phyloP scores from a whole-genome alignment of 1,284 basidiomycete species.

The Gymnopus androsaceus region DNA sequence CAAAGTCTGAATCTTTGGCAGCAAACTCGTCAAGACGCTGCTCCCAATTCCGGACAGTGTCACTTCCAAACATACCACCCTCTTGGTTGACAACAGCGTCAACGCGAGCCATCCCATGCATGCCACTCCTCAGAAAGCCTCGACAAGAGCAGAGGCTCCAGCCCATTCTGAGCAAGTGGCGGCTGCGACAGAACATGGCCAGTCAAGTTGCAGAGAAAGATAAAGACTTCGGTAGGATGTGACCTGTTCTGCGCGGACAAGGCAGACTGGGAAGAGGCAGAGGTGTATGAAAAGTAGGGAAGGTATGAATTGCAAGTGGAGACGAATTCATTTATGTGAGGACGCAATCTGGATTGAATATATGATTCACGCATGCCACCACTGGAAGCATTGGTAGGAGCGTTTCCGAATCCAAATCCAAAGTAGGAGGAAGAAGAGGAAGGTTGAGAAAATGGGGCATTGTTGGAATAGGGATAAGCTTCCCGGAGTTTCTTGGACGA shows the following conservation, averaged over 20 bases:
- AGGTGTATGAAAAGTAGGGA: conserved; percentile 73
- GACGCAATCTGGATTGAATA: conserved; percentile 69
- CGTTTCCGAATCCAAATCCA: conserved; percentile 39
- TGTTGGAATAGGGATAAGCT: conserved; percentile 76
- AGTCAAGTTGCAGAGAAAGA: conserved; percentile 68
- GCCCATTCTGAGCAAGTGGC: conserved; percentile 57
- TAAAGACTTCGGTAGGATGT: conserved; percentile 72
- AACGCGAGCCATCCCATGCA: conserved; percentile 70
- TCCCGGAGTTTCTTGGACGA: conserved; percentile 74
- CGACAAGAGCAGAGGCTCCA: conserved; percentile 57
- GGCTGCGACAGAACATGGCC: conserved; percentile 69
- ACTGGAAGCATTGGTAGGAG: conserved; percentile 25
- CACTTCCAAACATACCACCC: conserved; percentile 76
- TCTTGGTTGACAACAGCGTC: conserved; percentile 69
- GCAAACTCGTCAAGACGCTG: conserved; percentile 66
- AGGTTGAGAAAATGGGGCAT: conserved; percentile 38
- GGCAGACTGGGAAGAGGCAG: conserved; percentile 39
- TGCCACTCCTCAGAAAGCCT: conserved; percentile 73
- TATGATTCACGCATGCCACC: conserved; percentile 76
- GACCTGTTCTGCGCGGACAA: conserved; percentile 58
- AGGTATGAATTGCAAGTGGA: conserved; percentile 76
- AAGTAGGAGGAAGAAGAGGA: conserved; percentile 45
- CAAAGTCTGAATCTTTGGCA: conserved; percentile 46
- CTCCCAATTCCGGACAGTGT: conserved; percentile 68
- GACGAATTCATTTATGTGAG: conserved; percentile 73